Evolutionary conservation across 75 land plant species (phyloP).

Genomic region (Larix kaempferi): DNA sequence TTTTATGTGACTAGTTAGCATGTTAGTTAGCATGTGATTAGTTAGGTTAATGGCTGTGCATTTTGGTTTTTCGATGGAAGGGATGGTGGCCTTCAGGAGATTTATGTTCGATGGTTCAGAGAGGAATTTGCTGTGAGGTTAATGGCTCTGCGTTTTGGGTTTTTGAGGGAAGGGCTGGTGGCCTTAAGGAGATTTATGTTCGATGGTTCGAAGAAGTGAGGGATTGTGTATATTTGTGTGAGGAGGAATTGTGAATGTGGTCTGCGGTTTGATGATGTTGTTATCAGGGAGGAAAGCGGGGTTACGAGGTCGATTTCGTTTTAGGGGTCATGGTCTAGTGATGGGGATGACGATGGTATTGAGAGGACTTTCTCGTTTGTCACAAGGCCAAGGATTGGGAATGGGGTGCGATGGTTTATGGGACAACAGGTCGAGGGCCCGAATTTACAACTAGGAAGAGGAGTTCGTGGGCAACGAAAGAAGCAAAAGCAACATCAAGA

Average conservation of each 20-base stretch:
- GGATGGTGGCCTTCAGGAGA: too few relatives aligned
- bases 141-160: constrained; percentile 26
- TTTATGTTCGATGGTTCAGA: too few relatives aligned
- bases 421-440: neutral
- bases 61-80: too few relatives aligned
- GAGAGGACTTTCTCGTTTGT: constrained; percentile 28
- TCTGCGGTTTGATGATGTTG: constrained; percentile 21
- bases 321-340: neutral
- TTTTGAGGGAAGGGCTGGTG: constrained; percentile 18
- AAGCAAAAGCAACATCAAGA: neutral
- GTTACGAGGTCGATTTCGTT: constrained; percentile 27
- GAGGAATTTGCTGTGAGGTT: too few relatives aligned
- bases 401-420: constrained; percentile 12
- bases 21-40: too few relatives aligned
- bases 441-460: neutral
- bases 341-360: constrained; percentile 20
- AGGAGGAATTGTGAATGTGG: constrained; percentile 27
- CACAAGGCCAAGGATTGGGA: constrained; percentile 20
- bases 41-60: too few relatives aligned
- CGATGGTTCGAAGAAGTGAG: constrained; percentile 11
- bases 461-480: neutral
- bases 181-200: constrained; percentile 27
- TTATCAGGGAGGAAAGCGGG: constrained; percentile 21
- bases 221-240: constrained; percentile 11
- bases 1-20: too few relatives aligned